Percentiles rank a stretch among this genome's conserved stretches.
Conservation (phyloP, 768 basidiomycete genomes). For the Hygrocybe punicea region DNA sequence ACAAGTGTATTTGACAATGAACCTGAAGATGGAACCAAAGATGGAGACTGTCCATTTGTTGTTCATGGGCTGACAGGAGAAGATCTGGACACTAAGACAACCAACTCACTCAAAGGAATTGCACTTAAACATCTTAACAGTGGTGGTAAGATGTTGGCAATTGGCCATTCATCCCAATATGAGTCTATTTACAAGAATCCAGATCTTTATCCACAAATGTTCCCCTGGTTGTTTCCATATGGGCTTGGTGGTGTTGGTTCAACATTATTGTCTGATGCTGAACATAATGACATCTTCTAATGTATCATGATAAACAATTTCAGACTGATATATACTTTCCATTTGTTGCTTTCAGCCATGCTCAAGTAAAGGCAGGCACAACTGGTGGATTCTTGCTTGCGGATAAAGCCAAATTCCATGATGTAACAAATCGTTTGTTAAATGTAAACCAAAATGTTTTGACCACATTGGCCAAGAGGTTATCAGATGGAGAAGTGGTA, state of each 20-base stretch:
- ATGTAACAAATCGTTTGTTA: slow-evolving; percentile 21
- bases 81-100: slow-evolving; percentile 11
- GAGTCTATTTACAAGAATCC: slow-evolving; percentile 24
- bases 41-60: slow-evolving; percentile 34
- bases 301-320: slow-evolving; percentile 42
- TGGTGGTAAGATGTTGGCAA: slow-evolving; percentile 15
- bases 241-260: slow-evolving; percentile 19
- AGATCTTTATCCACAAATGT: slow-evolving; percentile 29
- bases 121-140: slow-evolving; percentile 22
- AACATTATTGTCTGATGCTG: slow-evolving; percentile 13
- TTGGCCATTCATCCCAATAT: too few relatives aligned
- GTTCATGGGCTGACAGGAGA: slow-evolving; percentile 38
- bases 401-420: slow-evolving; percentile 23
- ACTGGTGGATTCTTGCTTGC: slow-evolving; percentile 28
- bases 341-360: slow-evolving; percentile 39
- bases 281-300: slow-evolving; percentile 24
- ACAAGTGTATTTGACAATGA: slow-evolving; percentile 13
- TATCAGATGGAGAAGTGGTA: slow-evolving; percentile 25
- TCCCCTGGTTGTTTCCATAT: slow-evolving; percentile 37
- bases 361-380: slow-evolving; percentile 33
- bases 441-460: slow-evolving; percentile 23
- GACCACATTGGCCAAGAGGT: slow-evolving; percentile 12
- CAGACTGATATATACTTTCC: slow-evolving; percentile 37
- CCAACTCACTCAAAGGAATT: slow-evolving; percentile 14
- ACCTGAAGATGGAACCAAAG: slow-evolving; percentile 20